phyloP scores from a whole-genome alignment of 805 yeast genomes.

The Candida piceae region DNA sequence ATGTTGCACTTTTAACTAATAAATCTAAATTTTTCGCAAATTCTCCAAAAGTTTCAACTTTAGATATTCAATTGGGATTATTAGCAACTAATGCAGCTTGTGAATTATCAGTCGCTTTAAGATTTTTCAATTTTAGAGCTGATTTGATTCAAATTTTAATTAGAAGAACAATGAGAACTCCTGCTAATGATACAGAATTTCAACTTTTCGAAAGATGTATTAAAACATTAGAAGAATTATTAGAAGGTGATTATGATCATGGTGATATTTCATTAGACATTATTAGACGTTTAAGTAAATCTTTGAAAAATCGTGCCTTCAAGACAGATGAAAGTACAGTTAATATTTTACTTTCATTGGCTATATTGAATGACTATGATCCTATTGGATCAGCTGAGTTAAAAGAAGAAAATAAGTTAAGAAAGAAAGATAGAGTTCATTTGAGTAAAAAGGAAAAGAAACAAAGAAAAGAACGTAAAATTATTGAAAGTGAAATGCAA shows the following conservation, averaged over 20 bases:
- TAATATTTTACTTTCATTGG: conserved; percentile 64
- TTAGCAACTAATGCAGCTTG: conserved; percentile 74
- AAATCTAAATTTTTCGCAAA: conserved; percentile 30
- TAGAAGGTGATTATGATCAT: conserved; percentile 67
- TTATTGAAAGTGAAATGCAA: conserved; percentile 84
- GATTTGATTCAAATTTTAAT: conserved; percentile 66
- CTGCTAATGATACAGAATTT: conserved; percentile 42
- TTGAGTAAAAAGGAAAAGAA: conserved; percentile 87
- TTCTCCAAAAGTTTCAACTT: conserved; percentile 24
- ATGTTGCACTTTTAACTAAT: conserved; percentile 50
- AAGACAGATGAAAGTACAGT: conserved; percentile 81
- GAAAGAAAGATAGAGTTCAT: conserved; percentile 87
- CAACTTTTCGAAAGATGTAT: conserved; percentile 54
- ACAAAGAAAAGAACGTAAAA: conserved; percentile 77
- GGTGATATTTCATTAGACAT: conserved; percentile 80
- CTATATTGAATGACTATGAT: conserved; percentile 64
- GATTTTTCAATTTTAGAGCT: conserved; percentile 77
- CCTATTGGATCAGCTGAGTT: conserved; percentile 53
- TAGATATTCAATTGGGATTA: conserved; percentile 43
- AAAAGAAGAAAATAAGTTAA: conserved; percentile 45
- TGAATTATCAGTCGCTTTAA: conserved; percentile 61
- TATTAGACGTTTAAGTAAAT: conserved; percentile 60
- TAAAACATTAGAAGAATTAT: conserved; percentile 60
- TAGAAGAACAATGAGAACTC: conserved; percentile 61
- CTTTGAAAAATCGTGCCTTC: conserved; percentile 67